These are phyloP conservation scores for Staphylotrichum tortipilum DNA, from an alignment of 495 filamentous ascomycete genomes.

Conservation along the genomic window DNA sequence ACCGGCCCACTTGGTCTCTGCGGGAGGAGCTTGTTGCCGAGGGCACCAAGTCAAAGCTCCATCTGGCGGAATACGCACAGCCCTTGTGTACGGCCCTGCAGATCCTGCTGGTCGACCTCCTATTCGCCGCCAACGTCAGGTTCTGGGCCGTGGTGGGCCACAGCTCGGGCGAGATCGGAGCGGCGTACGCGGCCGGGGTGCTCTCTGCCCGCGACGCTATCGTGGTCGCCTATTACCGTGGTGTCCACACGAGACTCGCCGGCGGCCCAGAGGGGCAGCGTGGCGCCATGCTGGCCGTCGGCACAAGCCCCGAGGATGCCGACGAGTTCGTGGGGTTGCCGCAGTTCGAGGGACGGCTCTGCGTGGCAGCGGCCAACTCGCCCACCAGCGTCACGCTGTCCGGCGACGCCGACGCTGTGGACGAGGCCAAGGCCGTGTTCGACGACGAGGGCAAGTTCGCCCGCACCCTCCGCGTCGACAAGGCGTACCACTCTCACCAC, in stretches of 20 bases:
- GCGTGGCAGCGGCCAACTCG: constrained; percentile 38
- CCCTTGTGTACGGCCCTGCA: constrained; percentile 44
- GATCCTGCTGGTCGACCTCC: constrained; percentile 40
- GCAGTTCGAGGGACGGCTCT: not conserved
- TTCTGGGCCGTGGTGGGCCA: constrained; percentile 47
- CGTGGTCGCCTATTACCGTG: constrained; percentile 19
- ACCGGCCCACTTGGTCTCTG: not conserved
- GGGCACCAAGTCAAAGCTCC: not conserved
- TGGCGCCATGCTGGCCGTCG: not conserved
- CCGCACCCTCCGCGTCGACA: constrained; percentile 23
- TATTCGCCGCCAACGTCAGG: constrained; percentile 32
- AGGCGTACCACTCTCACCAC: constrained; percentile 35
- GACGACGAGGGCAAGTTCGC: constrained; percentile 11
- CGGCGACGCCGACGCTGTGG: constrained; percentile 30
- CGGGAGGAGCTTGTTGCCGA: not conserved
- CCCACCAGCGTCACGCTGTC: constrained; percentile 36
- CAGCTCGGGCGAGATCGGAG: constrained; percentile 53
- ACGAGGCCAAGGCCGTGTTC: constrained; percentile 12
- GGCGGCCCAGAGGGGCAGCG: not conserved
- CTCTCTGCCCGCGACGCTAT: constrained; percentile 24
- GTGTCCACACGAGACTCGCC: not conserved
- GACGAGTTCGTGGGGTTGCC: not conserved
- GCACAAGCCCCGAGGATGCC: not conserved
- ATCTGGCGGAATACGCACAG: constrained; percentile 15
- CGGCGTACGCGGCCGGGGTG: constrained; percentile 36